Evolutionary conservation across 306 rosid genomes (phyloP), one percentile per base, ranked within the genome.

Genomic region (Sesbania bispinosa): DNA sequence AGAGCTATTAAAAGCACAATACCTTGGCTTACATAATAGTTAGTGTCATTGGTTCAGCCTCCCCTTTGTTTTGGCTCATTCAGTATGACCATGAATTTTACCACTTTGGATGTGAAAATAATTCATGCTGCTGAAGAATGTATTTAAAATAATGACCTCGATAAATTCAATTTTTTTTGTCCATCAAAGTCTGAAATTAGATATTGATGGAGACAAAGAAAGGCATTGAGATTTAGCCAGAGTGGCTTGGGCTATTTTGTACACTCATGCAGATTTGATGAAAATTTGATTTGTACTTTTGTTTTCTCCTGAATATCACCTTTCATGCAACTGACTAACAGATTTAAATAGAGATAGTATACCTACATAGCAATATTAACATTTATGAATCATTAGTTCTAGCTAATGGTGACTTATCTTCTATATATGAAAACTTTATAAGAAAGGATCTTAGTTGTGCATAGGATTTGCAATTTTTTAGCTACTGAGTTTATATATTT

Each of bases 401-500:
- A 43, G 11, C 10, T 47, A 11, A 71, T 41, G 75, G 65, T 23
- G 55, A 58, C 33, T 11, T 70, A 15, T 62, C 29, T 58, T 21
- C 39, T 60, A 19, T 45, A 29, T 50, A 67, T 20, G 10, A 75
- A 30, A 50, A 42, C 47, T 13, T 32, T 72, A 16, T 42, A 38
- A 38, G 10, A 38, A 58, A 50, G 35, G 13, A 27, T 70, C 20
- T 54, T 18, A 27, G 38, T 7, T 67, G 26, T 21, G 48, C 54
- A 51, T 50, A 16, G 24, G 30, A 47, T 55, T 51, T 75, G 10
- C 20, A 21, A n/a, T 47, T 65, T 63, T 26, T 18, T 60, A 33
- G 74, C 35, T 61, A 58, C 78, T 45, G 20, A 69, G 48, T 67
- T 36, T 42, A 65, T 73, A 55, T 67, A 26, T 74, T 51, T 78